These are phyloP conservation scores for Xylariaceae sp. DNA, from an alignment of 2,329 filamentous ascomycete genomes.

Conservation along the genomic window DNA sequence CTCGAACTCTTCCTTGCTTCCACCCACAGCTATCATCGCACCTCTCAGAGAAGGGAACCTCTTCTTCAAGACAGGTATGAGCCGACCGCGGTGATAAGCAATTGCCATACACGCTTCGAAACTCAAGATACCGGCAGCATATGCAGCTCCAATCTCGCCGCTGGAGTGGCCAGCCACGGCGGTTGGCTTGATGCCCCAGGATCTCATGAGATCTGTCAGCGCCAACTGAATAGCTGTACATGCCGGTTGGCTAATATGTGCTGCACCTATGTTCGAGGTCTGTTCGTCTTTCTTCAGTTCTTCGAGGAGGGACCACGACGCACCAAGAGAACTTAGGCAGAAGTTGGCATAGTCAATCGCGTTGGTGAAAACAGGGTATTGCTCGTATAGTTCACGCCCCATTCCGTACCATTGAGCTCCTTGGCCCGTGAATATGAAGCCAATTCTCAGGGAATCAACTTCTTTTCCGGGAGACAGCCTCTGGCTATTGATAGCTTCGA, in stretches of 20 bases:
- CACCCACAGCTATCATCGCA: slow-evolving; percentile 52
- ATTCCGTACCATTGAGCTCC: slow-evolving; percentile 40
- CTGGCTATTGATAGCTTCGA: slow-evolving; percentile 39
- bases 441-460: slow-evolving; percentile 33
- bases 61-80: slow-evolving; percentile 40
- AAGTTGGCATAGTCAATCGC: slow-evolving; percentile 35
- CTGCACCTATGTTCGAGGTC: slow-evolving; percentile 34
- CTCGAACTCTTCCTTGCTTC: slow-evolving; percentile 39
- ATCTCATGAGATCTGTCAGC: slow-evolving; percentile 34
- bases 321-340: slow-evolving; percentile 31
- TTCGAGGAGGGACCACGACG: slow-evolving; percentile 34
- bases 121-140: slow-evolving; percentile 41
- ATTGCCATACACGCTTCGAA: slow-evolving; percentile 43
- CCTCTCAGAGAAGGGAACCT: slow-evolving; percentile 40
- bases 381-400: slow-evolving; percentile 38
- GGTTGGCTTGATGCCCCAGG: slow-evolving; percentile 34
- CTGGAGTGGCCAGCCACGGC: slow-evolving; percentile 39
- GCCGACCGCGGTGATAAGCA: slow-evolving; percentile 46
- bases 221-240: slow-evolving; percentile 39
- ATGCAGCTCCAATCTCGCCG: slow-evolving; percentile 43
- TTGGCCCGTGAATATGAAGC: slow-evolving; percentile 41
- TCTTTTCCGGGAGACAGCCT: slow-evolving; percentile 35
- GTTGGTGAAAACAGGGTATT: slow-evolving; percentile 34
- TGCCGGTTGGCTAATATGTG: slow-evolving; percentile 38
- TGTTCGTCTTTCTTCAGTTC: slow-evolving; percentile 35